Conservation (phyloP, 139 green algal species). For the Auxenochlorella pyrenoidosa region DNA sequence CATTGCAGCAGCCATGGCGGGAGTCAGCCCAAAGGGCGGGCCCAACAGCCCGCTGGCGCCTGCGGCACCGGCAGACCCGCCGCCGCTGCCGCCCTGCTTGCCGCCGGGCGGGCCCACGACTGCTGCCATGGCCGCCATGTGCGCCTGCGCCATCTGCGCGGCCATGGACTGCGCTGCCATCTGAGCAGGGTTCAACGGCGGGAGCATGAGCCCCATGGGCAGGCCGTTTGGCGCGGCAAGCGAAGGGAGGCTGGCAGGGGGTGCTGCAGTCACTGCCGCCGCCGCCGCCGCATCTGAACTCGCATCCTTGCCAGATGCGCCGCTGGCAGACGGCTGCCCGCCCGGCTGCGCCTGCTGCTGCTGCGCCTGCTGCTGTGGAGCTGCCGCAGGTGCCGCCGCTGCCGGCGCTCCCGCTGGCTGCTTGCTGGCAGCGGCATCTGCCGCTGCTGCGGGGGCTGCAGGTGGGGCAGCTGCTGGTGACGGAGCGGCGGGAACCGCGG, state of each 20-base stretch:
- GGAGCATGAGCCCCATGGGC: neutral
- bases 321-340: neutral
- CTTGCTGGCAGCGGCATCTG: too few relatives aligned
- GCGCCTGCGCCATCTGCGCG: neutral
- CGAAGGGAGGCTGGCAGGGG: neutral
- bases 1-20: slow-evolving; percentile 1
- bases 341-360: neutral
- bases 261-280: neutral
- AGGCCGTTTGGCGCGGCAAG: neutral
- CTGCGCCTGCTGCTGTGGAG: neutral
- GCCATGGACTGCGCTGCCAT: slow-evolving; percentile 21
- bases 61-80: neutral
- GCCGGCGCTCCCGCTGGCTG: too few relatives aligned
- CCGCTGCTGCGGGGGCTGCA: too few relatives aligned
- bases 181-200: neutral
- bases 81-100: neutral
- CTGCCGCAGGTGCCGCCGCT: too few relatives aligned
- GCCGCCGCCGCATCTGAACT: neutral
- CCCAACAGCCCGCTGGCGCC: neutral
- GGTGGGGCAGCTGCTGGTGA: too few relatives aligned
- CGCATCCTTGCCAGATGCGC: neutral
- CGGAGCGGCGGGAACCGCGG: too few relatives aligned
- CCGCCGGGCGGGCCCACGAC: neutral
- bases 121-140: neutral
- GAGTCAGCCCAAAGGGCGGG: neutral